Evolutionary conservation across 1,284 basidiomycete genomes (phyloP).

Genomic region (Peniophora sp.): DNA sequence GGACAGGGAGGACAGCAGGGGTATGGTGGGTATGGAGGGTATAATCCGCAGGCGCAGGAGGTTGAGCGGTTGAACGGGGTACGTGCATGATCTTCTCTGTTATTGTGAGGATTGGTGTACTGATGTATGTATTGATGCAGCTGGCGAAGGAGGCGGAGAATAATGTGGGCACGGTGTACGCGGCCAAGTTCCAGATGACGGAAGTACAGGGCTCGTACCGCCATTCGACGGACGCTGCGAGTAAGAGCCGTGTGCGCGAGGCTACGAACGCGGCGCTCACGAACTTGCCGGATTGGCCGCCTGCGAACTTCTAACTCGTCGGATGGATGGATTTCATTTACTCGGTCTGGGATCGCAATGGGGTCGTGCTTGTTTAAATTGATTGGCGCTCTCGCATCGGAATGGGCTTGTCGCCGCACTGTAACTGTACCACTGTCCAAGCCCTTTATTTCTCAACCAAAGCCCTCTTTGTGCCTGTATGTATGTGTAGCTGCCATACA

Average conservation of each 20-base stretch:
- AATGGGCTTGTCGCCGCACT: no score
- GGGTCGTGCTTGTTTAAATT: no score
- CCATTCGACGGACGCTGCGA: conserved; percentile 29
- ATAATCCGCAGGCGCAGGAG: conserved; percentile 22
- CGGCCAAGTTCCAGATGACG: conserved; percentile 28
- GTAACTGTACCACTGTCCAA: no score
- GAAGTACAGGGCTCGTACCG: conserved; percentile 28
- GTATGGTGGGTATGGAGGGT: conserved; percentile 14
- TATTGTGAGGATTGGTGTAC: not conserved
- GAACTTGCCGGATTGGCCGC: conserved; percentile 29
- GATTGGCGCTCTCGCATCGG: no score
- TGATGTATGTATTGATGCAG: conserved; percentile 11
- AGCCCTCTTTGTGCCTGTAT: no score
- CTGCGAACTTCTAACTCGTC: conserved; percentile 13
- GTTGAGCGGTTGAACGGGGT: conserved; percentile 23
- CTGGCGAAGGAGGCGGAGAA: conserved; percentile 24
- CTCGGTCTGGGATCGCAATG: no score
- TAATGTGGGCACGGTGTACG: conserved; percentile 22
- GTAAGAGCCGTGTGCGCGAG: conserved; percentile 30
- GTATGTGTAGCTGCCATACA: no score
- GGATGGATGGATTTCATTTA: no score
- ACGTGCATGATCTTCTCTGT: conserved; percentile 5
- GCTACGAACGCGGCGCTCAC: conserved; percentile 29
- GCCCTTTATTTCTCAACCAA: no score
- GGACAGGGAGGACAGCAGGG: conserved; percentile 13